Base-by-base conservation (phyloP, 208 protist species). In the Wallacemonas sp. region DNA sequence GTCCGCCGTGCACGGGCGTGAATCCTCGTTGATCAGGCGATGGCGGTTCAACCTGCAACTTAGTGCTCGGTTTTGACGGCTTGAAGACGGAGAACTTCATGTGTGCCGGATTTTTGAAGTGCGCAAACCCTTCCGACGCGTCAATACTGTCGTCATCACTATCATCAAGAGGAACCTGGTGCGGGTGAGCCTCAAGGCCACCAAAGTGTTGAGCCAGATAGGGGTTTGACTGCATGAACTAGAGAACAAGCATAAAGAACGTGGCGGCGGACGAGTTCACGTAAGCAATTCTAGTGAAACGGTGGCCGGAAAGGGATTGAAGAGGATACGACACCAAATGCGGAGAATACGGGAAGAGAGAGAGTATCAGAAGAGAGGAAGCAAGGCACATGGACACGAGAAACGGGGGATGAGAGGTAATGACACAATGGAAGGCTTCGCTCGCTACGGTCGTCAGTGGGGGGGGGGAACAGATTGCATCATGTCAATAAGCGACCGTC, bases 141-240 rank as follows among this genome's bases (percentile, higher is more conserved):
- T 90, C 78, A 3, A 70, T 43, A 5, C 65, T 63, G 14, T 78
- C 72, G 27, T 65, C 66, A 14, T 73, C 78, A 1, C 39, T 32
- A 36, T 49, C 69, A 11, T 30, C 66, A 16, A 47, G 54, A 16
- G 3, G 16, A 33, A 27, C 41, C 9, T 14, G 26, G 39, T 1
- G 21, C 23, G 32, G 12, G 12, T 16, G 32, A 27, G 34, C 62
- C 36, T 67, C 34, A 60, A 56, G 48, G 81, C 71, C 49, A 8
- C 87, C 85, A 70, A 87, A 94, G 65, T 88, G 86, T 26, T 84
- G 80, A 1, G 79, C 57, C 8, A 94, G 70, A 62, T 88, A 90
- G 1, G 88, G 88, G 52, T 94, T 94, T 24, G 70, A 65, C 26
- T 54, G 73, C 88, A 92, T 94, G n/a, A n/a, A n/a, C n/a, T n/a